Conservation (phyloP, 2,329 filamentous ascomycete genomes). For the Paracamarosporium sp. region DNA sequence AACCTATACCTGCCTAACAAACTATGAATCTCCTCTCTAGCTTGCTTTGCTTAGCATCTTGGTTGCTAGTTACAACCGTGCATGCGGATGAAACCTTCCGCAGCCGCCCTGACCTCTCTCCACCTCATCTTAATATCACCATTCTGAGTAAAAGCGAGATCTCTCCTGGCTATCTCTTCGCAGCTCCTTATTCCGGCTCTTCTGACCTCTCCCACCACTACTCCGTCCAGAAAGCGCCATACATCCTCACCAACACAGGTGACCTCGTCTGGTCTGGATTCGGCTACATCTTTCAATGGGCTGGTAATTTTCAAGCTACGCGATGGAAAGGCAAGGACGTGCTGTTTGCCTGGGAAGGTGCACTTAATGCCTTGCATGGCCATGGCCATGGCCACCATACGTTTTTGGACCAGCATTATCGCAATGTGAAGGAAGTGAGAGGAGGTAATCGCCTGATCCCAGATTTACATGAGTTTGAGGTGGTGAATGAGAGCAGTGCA, state of each 20-base stretch:
- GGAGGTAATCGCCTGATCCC: neutral
- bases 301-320: neutral
- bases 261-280: neutral
- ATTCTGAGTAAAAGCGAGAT: neutral
- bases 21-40: neutral
- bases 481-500: neutral
- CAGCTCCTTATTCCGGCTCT: neutral
- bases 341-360: neutral
- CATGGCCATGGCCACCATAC: neutral
- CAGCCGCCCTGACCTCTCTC: neutral
- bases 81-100: neutral
- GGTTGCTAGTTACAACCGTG: neutral
- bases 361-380: neutral
- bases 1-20: too few relatives aligned
- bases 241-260: neutral
- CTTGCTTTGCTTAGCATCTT: neutral
- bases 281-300: neutral
- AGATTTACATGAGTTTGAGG: neutral
- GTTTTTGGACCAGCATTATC: neutral
- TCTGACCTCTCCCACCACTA: neutral
- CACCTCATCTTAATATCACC: neutral
- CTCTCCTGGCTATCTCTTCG: neutral
- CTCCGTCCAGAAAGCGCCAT: neutral
- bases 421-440: neutral
- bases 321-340: neutral